Conservation (phyloP, 2,329 filamentous ascomycete species). For the Emmonsia crescens region DNA sequence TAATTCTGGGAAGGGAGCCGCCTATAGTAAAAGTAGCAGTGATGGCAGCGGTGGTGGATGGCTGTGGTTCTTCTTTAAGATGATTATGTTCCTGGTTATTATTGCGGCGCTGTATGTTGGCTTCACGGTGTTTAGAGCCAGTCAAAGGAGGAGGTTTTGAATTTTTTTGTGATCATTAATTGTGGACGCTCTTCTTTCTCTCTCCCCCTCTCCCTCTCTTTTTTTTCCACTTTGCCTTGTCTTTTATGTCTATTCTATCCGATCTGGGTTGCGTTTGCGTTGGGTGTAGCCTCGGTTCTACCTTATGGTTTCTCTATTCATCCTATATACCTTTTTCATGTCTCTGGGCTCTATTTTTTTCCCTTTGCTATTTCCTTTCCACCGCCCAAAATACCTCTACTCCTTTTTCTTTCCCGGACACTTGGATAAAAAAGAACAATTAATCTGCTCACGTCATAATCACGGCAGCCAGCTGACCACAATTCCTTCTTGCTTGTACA, state of each 20-base stretch:
- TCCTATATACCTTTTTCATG: neutral
- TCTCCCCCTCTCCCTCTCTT: neutral
- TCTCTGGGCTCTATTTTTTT: no score
- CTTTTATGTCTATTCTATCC: neutral
- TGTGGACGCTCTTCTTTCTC: neutral
- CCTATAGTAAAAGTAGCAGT: conserved; percentile 5
- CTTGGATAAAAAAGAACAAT: neutral
- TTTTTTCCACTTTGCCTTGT: neutral
- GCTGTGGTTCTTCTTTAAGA: conserved; percentile 70
- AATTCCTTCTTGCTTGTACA: no score
- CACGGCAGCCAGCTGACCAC: no score
- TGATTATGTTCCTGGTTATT: conserved; percentile 61
- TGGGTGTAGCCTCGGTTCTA: neutral
- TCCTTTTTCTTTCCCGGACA: neutral
- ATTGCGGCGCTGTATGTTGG: conserved; percentile 70
- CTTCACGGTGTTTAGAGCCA: conserved; percentile 68
- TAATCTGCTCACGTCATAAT: neutral
- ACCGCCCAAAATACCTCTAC: neutral
- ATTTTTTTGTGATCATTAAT: neutral
- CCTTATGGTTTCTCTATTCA: neutral
- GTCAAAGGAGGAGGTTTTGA: conserved; percentile 35
- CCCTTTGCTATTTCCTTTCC: neutral
- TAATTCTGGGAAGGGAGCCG: conserved; percentile 16
- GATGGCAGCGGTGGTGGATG: conserved; percentile 40
- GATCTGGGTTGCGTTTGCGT: neutral